A percentile compares a stretch with the other conserved stretches of the same genome.
Conservation (phyloP, 768 basidiomycete genomes). For the Boletus huronensis region DNA sequence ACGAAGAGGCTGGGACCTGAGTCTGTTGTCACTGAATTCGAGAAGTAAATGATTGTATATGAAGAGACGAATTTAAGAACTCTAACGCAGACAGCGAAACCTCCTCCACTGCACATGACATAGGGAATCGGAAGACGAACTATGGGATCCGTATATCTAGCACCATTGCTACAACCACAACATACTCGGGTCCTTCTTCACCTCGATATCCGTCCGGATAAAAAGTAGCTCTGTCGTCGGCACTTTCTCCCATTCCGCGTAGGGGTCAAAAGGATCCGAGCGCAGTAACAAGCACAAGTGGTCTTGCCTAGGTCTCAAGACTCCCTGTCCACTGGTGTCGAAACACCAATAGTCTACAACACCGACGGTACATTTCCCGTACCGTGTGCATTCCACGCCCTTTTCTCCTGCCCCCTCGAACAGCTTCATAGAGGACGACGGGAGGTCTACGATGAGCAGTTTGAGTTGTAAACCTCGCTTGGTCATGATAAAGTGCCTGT, state of each 20-base stretch:
- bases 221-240: constrained; percentile 28
- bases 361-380: constrained; percentile 24
- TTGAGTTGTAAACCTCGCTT: constrained; percentile 31
- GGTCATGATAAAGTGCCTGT: constrained; percentile 30
- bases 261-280: constrained; percentile 30
- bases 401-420: constrained; percentile 14
- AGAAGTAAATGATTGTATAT: background rate
- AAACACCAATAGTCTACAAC: constrained; percentile 34
- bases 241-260: constrained; percentile 26
- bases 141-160: too few species aligned
- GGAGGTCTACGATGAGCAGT: constrained; percentile 22
- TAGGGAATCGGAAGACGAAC: too few species aligned
- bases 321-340: constrained; percentile 24
- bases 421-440: constrained; percentile 13
- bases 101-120: background rate
- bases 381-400: constrained; percentile 11
- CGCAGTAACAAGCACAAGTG: constrained; percentile 29
- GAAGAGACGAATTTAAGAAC: background rate
- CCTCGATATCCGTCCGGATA: constrained; percentile 16
- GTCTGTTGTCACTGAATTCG: background rate
- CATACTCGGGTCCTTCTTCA: constrained; percentile 11
- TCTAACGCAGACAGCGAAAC: background rate
- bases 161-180: constrained; percentile 23
- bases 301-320: constrained; percentile 23
- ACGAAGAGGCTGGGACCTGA: background rate